Evolutionary conservation across 106 monocot species (phyloP), one percentile per base, ranked within the genome.

Genomic region (Posidonia australis): DNA sequence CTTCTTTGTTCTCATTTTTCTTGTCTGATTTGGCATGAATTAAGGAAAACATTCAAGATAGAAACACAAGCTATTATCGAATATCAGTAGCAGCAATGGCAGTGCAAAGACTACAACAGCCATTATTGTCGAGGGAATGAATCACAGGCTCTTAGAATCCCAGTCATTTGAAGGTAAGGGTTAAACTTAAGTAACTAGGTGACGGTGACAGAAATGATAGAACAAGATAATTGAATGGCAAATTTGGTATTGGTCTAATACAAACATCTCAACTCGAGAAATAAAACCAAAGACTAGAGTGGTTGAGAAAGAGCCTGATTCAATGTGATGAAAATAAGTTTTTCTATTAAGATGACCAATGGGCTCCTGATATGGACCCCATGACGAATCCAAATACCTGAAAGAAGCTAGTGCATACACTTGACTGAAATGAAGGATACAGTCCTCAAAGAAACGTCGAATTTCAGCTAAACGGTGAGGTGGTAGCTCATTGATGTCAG

Each of bases 1-100:
- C 82, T 49, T 78, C 82, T 72, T 82, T 82, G 58, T 82, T 78
- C 66, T 82, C 82, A 71, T 82, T 82, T 63, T 82, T 82, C 62
- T 82, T 82, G 29, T 82, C 82, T 82, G 45, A 9, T 9, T 62
- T 46, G 10, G 5, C 18, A 19, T 11, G 13, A 13, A 19, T 46
- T 10, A 45, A 30, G n/a, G 22, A 30, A 9, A 51, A 18, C 48
- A 49, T 51, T n/a, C 44, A 17, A 10, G 1, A 59, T 44, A 18
- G 30, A 30, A 58, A 29, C 9, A 1, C 6, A 23, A 22, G 5
- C 5, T 55, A 55, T n/a, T 9, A 23, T 9, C 5, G 13, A 25
- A 25, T 3, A 16, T 1, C 5, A 55, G 18, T 24, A 25, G 9
- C 20, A 0, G 54, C 54, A 23, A 55, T 21, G 24, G 10, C 10